Percentiles rank a stretch among this genome's conserved stretches.
phyloP scores from a whole-genome alignment of 441 rosid genomes.

The Adansonia gregorii region DNA sequence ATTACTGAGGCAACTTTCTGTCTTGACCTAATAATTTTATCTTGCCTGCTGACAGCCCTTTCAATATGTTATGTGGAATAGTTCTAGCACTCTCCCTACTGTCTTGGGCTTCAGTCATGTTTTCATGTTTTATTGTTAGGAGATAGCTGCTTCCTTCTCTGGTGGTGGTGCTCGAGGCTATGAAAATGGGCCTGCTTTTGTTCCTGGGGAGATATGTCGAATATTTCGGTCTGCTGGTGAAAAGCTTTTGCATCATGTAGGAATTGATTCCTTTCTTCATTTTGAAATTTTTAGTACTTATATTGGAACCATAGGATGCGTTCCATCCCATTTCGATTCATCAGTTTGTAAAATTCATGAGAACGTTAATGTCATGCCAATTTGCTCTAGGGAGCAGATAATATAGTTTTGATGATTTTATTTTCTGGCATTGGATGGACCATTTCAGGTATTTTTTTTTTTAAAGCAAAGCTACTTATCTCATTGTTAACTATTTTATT shows the following conservation, averaged over 20 bases:
- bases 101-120: slow-evolving; percentile 26
- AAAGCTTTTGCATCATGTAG: slow-evolving; percentile 83
- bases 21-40: slow-evolving; percentile 30
- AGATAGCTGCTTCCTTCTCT: slow-evolving; percentile 82
- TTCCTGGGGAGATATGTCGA: slow-evolving; percentile 91
- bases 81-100: slow-evolving; percentile 21
- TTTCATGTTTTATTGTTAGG: slow-evolving; percentile 54
- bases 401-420: slow-evolving; percentile 8
- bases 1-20: slow-evolving; percentile 74
- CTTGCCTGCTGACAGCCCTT: slow-evolving; percentile 12
- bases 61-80: slow-evolving; percentile 14
- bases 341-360: slow-evolving; percentile 10
- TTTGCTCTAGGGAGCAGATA: slow-evolving; percentile 9
- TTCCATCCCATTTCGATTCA: not conserved
- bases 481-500: slow-evolving; percentile 24
- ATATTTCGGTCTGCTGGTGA: slow-evolving; percentile 83
- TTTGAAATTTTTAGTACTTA: slow-evolving; percentile 20
- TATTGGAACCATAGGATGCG: not conserved
- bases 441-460: slow-evolving; percentile 13
- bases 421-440: not conserved
- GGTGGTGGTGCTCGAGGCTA: slow-evolving; percentile 66
- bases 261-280: slow-evolving; percentile 28
- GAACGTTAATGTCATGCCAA: slow-evolving; percentile 14
- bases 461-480: slow-evolving; percentile 28
- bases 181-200: slow-evolving; percentile 83